These are phyloP conservation scores for Mortierella sp. DNA, from an alignment of 371 early-diverging fungal species.

Conservation along the genomic window DNA sequence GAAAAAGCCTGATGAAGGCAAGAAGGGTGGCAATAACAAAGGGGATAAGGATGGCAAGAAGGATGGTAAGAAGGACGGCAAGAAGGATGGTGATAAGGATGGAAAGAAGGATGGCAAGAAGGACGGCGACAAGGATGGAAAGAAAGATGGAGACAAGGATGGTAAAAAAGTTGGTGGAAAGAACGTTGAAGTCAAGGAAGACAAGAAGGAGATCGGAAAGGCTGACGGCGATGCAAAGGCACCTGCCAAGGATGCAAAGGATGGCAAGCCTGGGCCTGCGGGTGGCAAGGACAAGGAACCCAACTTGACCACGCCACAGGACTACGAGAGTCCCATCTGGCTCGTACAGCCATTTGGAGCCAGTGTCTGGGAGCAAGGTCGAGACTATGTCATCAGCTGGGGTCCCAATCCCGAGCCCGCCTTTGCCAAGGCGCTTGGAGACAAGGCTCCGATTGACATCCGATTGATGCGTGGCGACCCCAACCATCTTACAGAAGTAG, in stretches of 20 bases:
- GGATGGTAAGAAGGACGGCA: not conserved
- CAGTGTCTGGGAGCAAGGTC: not conserved
- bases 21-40: not conserved
- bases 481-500: not conserved
- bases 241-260: too few species aligned
- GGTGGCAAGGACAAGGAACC: not conserved
- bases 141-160: not conserved
- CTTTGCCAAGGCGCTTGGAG: not conserved
- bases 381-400: slow-evolving; percentile 3
- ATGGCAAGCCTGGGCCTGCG: not conserved
- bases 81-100: slow-evolving; percentile 1
- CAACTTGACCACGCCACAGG: not conserved
- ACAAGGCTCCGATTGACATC: not conserved
- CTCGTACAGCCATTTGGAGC: slow-evolving; percentile 3
- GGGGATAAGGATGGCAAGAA: slow-evolving; percentile 4
- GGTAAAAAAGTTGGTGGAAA: not conserved
- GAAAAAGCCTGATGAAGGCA: not conserved
- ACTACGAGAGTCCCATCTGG: not conserved
- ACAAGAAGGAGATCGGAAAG: not conserved
- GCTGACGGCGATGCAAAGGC: too few species aligned
- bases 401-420: not conserved
- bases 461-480: not conserved
- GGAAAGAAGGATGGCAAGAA: slow-evolving; percentile 3
- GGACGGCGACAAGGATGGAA: not conserved
- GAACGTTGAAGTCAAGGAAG: not conserved